phyloP scores from a whole-genome alignment of 805 yeast species.

The Zygosaccharomyces bisporus region DNA sequence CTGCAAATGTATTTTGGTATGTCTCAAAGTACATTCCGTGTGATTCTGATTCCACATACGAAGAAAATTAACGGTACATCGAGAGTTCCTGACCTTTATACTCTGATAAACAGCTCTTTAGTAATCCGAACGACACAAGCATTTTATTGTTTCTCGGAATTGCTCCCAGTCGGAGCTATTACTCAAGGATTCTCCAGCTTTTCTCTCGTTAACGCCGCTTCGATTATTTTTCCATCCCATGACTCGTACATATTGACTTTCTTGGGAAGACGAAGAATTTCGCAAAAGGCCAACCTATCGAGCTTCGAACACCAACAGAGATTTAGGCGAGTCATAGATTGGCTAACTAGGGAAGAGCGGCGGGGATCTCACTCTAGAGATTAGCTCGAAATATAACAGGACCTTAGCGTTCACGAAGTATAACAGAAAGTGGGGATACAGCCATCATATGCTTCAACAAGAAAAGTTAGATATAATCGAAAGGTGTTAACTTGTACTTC shows the following conservation, averaged over 20 bases:
- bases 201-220: neutral
- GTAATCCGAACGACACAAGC: neutral
- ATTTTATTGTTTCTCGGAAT: neutral
- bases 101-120: neutral
- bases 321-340: neutral
- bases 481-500: too few relatives aligned
- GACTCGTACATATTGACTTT: neutral
- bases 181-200: neutral
- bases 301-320: neutral
- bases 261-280: neutral
- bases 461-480: too few relatives aligned
- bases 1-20: constrained; percentile 24
- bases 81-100: neutral
- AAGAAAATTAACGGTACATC: neutral
- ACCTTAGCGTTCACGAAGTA: too few relatives aligned
- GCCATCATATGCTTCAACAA: too few relatives aligned
- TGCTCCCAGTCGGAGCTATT: neutral
- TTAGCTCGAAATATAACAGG: too few relatives aligned
- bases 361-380: too few relatives aligned
- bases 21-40: constrained; percentile 13
- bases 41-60: neutral
- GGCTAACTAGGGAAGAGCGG: neutral
- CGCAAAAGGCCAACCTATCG: neutral
- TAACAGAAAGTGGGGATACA: too few relatives aligned
- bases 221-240: neutral